Conservation (phyloP, 2,329 filamentous ascomycete species). For the Xylariaceae sp. region DNA sequence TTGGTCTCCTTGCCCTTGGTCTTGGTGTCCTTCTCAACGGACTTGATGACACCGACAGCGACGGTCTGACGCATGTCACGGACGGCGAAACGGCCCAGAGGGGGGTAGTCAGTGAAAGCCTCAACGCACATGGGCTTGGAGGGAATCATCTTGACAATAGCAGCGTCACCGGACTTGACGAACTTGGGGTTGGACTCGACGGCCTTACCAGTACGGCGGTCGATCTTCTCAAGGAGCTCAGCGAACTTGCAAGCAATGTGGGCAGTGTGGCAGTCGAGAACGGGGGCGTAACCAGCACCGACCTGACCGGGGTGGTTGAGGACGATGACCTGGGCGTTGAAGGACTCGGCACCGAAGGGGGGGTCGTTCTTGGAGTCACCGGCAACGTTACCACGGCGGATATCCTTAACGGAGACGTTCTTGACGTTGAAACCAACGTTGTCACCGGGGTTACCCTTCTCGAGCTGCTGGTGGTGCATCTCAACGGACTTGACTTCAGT, state of each 20-base stretch:
- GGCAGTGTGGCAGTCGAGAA: slow-evolving; percentile 99
- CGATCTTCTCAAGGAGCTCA: slow-evolving; percentile 99
- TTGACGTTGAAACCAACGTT: slow-evolving; percentile 99
- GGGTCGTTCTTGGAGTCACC: slow-evolving; percentile 99
- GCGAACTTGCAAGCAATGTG: slow-evolving; percentile 99
- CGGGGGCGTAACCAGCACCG: slow-evolving; percentile 97
- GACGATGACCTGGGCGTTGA: slow-evolving; percentile 99
- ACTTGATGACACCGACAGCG: slow-evolving; percentile 93
- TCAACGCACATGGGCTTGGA: slow-evolving; percentile 99
- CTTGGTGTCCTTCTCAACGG: slow-evolving; percentile 60
- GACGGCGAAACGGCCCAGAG: slow-evolving; percentile 99
- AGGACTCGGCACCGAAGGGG: slow-evolving; percentile 78
- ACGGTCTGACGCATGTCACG: slow-evolving; percentile 95
- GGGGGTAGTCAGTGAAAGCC: slow-evolving; percentile 99
- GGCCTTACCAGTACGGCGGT: slow-evolving; percentile 99
- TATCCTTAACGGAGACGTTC: slow-evolving; percentile 99
- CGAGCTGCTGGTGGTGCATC: slow-evolving; percentile 99
- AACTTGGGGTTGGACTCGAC: slow-evolving; percentile 92
- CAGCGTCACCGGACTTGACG: slow-evolving; percentile 99
- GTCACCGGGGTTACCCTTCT: slow-evolving; percentile 94
- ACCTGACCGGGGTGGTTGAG: slow-evolving; percentile 99
- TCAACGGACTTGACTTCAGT: slow-evolving; percentile 99
- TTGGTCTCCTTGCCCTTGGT: slow-evolving; percentile 61
- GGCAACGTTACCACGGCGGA: slow-evolving; percentile 99
- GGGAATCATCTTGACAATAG: slow-evolving; percentile 99